A percentile compares a stretch with the other conserved stretches of the same genome.
Evolutionary conservation across 306 rosid genomes (phyloP).

Genomic region (Corylus avellana): DNA sequence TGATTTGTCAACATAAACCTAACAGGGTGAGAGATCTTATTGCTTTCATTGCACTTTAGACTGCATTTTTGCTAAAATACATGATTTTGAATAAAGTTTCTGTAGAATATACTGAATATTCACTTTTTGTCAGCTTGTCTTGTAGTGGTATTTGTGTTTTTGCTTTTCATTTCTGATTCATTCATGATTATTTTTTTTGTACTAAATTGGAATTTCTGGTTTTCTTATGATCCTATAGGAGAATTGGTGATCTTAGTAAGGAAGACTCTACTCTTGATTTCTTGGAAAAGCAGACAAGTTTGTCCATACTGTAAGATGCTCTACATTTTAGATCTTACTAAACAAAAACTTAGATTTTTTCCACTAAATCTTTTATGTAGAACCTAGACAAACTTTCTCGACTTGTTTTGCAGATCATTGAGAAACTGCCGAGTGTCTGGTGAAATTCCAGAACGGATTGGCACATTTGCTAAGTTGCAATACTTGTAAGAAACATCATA

Average conservation of each 20-base stretch:
- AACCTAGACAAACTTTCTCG: not conserved
- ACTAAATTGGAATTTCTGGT: conserved; percentile 4
- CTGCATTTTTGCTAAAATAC: not conserved
- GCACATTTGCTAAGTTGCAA: conserved; percentile 28
- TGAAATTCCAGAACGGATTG: conserved; percentile 30
- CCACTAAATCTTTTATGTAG: not conserved
- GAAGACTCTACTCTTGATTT: conserved; percentile 37
- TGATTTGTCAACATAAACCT: no score
- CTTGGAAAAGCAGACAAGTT: conserved; percentile 34
- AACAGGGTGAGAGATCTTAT: no score
- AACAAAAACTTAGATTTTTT: not conserved
- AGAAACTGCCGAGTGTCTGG: conserved; percentile 31
- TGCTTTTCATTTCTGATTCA: not conserved
- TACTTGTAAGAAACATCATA: conserved; percentile 24
- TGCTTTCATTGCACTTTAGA: no score
- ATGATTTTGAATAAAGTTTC: no score
- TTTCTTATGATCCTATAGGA: conserved; percentile 23
- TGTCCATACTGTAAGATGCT: conserved; percentile 36
- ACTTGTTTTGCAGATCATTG: conserved; percentile 24
- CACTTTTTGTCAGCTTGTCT: not conserved
- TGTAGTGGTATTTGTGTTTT: not conserved
- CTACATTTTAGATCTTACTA: not conserved
- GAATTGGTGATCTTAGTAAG: conserved; percentile 39
- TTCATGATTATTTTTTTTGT: not conserved
- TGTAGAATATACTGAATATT: not conserved